phyloP scores from a whole-genome alignment of 1,284 basidiomycete genomes.

The Testicularia cyperi region DNA sequence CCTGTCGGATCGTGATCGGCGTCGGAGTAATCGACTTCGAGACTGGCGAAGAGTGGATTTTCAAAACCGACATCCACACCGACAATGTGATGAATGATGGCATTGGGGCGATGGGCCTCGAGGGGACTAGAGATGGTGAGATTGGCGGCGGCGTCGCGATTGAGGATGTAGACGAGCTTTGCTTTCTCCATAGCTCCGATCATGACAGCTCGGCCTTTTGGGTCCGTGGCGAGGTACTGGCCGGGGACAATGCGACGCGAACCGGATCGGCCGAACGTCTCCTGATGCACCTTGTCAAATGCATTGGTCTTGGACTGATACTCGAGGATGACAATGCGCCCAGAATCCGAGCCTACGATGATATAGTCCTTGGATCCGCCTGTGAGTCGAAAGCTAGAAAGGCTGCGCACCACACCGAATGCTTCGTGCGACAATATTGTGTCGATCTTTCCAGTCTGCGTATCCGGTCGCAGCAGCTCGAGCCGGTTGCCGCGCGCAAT shows the following conservation, averaged over 20 bases:
- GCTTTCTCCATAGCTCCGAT: constrained; percentile 57
- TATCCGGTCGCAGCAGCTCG: constrained; percentile 53
- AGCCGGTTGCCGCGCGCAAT: constrained; percentile 48
- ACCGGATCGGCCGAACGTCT: constrained; percentile 57
- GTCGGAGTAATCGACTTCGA: constrained; percentile 59
- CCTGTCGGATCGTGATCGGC: constrained; percentile 55
- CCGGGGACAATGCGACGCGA: constrained; percentile 56
- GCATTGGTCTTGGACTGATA: constrained; percentile 44
- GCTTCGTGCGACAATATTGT: constrained; percentile 44
- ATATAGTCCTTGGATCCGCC: constrained; percentile 56
- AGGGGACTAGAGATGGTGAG: constrained; percentile 59
- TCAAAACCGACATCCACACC: constrained; percentile 59
- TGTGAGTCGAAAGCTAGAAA: constrained; percentile 53
- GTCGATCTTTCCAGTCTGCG: constrained; percentile 42
- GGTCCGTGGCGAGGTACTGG: constrained; percentile 58
- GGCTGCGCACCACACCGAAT: constrained; percentile 54
- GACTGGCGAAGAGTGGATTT: constrained; percentile 57
- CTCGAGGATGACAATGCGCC: constrained; percentile 56
- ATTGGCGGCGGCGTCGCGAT: constrained; percentile 57
- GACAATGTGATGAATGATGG: constrained; percentile 54
- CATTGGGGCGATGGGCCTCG: constrained; percentile 53
- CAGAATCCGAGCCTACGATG: constrained; percentile 57
- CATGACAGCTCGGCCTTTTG: constrained; percentile 57
- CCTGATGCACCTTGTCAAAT: constrained; percentile 53
- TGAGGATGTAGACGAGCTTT: constrained; percentile 59